Conservation (phyloP, 768 basidiomycete genomes). For the Gloeostereum incarnatum region DNA sequence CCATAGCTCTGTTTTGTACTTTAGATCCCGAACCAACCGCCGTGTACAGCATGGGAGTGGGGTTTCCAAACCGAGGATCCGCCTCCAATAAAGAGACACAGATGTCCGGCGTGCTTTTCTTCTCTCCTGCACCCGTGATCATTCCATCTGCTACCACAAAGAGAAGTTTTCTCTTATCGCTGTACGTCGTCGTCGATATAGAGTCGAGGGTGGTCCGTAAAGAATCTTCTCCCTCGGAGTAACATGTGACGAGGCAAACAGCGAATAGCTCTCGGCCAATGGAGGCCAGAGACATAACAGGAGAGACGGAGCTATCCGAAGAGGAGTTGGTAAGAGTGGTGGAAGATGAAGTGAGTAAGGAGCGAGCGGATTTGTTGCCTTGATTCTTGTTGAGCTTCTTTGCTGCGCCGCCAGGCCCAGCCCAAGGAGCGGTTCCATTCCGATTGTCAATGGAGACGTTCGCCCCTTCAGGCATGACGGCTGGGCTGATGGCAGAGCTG, state of each 20-base stretch:
- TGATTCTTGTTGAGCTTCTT: slow-evolving; percentile 30
- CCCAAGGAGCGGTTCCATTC: slow-evolving; percentile 94
- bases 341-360: slow-evolving; percentile 41
- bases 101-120: slow-evolving; percentile 91
- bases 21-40: slow-evolving; percentile 90
- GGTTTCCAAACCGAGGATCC: slow-evolving; percentile 93
- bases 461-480: slow-evolving; percentile 94
- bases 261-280: slow-evolving; percentile 95
- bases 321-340: slow-evolving; percentile 40
- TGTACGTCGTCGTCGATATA: slow-evolving; percentile 85
- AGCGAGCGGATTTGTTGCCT: slow-evolving; percentile 32
- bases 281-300: slow-evolving; percentile 76
- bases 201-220: slow-evolving; percentile 89
- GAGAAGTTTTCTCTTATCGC: slow-evolving; percentile 84
- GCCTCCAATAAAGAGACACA: slow-evolving; percentile 88
- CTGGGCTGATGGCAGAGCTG: slow-evolving; percentile 83
- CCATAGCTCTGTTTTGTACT: slow-evolving; percentile 90
- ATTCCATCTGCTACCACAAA: slow-evolving; percentile 97
- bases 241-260: slow-evolving; percentile 94
- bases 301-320: slow-evolving; percentile 34
- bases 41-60: slow-evolving; percentile 86
- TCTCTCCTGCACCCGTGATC: slow-evolving; percentile 97
- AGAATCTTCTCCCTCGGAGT: slow-evolving; percentile 94
- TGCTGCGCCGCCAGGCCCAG: slow-evolving; percentile 44
- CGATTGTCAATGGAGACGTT: slow-evolving; percentile 89